Evolutionary conservation across 2,329 filamentous ascomycete species (phyloP).

Genomic region (Cadophora sp.): DNA sequence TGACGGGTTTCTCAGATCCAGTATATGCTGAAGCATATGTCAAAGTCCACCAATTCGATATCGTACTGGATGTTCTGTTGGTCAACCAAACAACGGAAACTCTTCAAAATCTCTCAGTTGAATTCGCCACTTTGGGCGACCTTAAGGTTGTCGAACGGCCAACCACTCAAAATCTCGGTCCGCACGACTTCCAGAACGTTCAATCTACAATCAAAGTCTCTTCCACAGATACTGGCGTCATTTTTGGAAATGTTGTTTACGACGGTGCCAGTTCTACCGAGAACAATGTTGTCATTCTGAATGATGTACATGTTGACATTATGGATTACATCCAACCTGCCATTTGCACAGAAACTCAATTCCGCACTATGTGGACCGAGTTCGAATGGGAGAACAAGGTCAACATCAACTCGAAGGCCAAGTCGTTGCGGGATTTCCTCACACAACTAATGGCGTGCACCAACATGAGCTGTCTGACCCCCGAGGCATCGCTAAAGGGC

Average conservation of each 20-base stretch:
- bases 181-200: slow-evolving; percentile 97
- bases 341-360: slow-evolving; percentile 95
- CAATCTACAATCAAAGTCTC: slow-evolving; percentile 99
- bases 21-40: slow-evolving; percentile 99
- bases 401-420: slow-evolving; percentile 98
- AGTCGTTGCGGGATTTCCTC: slow-evolving; percentile 88
- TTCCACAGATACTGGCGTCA: slow-evolving; percentile 96
- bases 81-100: slow-evolving; percentile 98
- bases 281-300: slow-evolving; percentile 96
- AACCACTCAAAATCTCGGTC: slow-evolving; percentile 92
- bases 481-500: slow-evolving; percentile 93
- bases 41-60: slow-evolving; percentile 98
- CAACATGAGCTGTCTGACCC: slow-evolving; percentile 98
- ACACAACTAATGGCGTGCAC: slow-evolving; percentile 95
- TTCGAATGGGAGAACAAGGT: slow-evolving; percentile 99
- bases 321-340: slow-evolving; percentile 99
- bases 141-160: slow-evolving; percentile 97
- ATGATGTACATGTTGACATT: slow-evolving; percentile 97
- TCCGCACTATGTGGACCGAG: slow-evolving; percentile 99
- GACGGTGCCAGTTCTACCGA: slow-evolving; percentile 91
- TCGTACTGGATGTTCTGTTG: slow-evolving; percentile 92
- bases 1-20: slow-evolving; percentile 97
- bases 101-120: slow-evolving; percentile 93
- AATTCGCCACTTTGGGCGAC: slow-evolving; percentile 97
- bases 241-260: slow-evolving; percentile 98